A percentile compares a stretch with the other conserved stretches of the same genome.
These are phyloP conservation scores for Penicillium hordei DNA, from an alignment of 2,329 filamentous ascomycete species.

Conservation along the genomic window DNA sequence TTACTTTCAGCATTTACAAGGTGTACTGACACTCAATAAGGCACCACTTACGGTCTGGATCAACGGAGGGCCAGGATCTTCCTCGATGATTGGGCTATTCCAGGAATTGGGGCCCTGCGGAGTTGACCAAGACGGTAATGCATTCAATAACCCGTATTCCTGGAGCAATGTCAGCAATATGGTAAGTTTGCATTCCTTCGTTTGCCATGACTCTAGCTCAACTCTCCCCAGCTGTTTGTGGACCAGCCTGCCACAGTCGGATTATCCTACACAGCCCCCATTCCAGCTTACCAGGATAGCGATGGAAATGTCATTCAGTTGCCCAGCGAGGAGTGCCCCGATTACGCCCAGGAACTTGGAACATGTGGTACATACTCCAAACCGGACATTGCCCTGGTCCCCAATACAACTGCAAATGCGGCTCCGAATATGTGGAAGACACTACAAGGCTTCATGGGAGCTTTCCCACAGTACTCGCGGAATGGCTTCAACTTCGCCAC, in stretches of 20 bases:
- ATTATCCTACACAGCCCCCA: not conserved
- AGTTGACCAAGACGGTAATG: not conserved
- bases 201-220: not conserved
- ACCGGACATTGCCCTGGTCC: constrained; percentile 51
- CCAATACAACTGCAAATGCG: constrained; percentile 54
- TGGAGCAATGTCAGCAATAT: constrained; percentile 5
- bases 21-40: not conserved
- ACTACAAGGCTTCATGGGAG: constrained; percentile 63
- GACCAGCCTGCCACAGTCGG: constrained; percentile 3
- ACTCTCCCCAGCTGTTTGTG: not conserved
- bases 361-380: constrained; percentile 6
- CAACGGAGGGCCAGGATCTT: constrained; percentile 2
- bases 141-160: constrained; percentile 1
- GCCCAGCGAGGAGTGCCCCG: not conserved
- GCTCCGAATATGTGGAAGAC: constrained; percentile 63
- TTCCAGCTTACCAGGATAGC: not conserved
- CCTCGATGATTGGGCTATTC: not conserved
- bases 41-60: constrained; percentile 4
- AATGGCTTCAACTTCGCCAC: constrained; percentile 49
- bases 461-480: constrained; percentile 54
- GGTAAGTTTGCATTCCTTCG: not conserved
- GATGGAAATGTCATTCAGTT: not conserved
- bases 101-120: constrained; percentile 2
- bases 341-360: not conserved
- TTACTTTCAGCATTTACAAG: no score